A percentile compares a stretch with the other conserved stretches of the same genome.
Evolutionary conservation across 768 basidiomycete species (phyloP).

Genomic region (Boletus tylopilopsis): DNA sequence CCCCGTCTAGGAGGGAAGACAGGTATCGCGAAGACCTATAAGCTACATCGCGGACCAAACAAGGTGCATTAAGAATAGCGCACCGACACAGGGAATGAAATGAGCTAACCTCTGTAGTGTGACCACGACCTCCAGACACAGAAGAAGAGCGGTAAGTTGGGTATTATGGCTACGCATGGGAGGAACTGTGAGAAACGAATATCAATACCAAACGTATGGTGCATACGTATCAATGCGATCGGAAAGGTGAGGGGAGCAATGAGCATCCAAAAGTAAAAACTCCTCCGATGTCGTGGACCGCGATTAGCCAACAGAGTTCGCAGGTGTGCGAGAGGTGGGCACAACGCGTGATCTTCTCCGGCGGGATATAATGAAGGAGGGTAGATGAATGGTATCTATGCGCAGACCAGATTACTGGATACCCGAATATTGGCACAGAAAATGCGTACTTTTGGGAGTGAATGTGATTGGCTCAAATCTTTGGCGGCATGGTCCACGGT

Average conservation of each 20-base stretch:
- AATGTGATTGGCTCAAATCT: slow-evolving; percentile 2
- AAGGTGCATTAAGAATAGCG: neutral
- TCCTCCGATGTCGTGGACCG: slow-evolving; percentile 60
- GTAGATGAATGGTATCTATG: slow-evolving; percentile 50
- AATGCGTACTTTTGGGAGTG: slow-evolving; percentile 12
- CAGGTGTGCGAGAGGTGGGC: slow-evolving; percentile 44
- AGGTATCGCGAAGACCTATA: slow-evolving; percentile 71
- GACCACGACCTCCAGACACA: slow-evolving; percentile 84
- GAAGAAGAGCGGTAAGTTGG: slow-evolving; percentile 84
- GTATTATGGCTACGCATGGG: slow-evolving; percentile 59
- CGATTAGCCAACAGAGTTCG: slow-evolving; percentile 48
- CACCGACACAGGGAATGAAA: neutral
- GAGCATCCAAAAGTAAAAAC: slow-evolving; percentile 63
- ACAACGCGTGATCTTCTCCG: slow-evolving; percentile 16
- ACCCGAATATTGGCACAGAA: neutral
- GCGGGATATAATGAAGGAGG: slow-evolving; percentile 54
- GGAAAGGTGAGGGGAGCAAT: slow-evolving; percentile 73
- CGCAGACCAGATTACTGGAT: neutral
- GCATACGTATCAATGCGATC: slow-evolving; percentile 72
- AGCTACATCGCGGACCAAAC: slow-evolving; percentile 36
- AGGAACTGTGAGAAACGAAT: slow-evolving; percentile 1
- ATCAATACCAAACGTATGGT: neutral
- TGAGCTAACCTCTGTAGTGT: slow-evolving; percentile 64
- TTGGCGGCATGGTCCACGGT: slow-evolving; percentile 12
- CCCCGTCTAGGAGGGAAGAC: slow-evolving; percentile 51